Evolutionary conservation across 257 asterid species (phyloP).

Genomic region (Ilex asprella): DNA sequence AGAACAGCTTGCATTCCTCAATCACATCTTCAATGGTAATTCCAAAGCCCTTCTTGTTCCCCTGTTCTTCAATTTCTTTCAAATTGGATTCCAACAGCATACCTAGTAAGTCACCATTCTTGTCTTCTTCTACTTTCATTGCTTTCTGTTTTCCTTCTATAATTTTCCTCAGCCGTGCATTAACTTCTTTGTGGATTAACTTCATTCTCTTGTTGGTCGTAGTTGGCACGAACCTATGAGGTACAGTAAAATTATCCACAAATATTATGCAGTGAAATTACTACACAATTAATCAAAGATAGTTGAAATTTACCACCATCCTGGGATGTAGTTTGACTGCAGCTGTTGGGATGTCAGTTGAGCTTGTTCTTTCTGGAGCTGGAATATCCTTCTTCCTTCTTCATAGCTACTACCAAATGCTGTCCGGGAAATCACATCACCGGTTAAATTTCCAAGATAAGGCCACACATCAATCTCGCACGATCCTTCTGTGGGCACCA

Average conservation of each 20-base stretch:
- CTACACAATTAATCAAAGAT: background rate
- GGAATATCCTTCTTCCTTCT: background rate
- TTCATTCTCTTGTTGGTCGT: conserved; percentile 34
- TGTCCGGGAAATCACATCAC: background rate
- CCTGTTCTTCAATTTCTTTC: background rate
- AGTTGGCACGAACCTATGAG: conserved; percentile 29
- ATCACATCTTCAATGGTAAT: background rate
- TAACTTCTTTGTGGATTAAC: conserved; percentile 23
- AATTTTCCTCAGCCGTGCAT: conserved; percentile 25
- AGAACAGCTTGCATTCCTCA: background rate
- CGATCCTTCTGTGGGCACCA: background rate
- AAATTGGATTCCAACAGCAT: background rate
- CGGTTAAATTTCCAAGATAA: background rate
- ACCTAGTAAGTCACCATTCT: conserved; percentile 27
- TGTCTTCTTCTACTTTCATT: conserved; percentile 18
- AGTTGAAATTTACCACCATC: background rate
- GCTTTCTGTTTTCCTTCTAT: conserved; percentile 28
- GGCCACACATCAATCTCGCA: background rate
- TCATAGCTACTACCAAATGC: background rate
- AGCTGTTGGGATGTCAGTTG: background rate
- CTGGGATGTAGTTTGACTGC: background rate
- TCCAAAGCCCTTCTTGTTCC: background rate
- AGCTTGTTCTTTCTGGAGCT: background rate
- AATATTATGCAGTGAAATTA: no score
- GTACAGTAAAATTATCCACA: background rate